Conservation (phyloP, 116 monocot genomes). For the Iris pallida region DNA sequence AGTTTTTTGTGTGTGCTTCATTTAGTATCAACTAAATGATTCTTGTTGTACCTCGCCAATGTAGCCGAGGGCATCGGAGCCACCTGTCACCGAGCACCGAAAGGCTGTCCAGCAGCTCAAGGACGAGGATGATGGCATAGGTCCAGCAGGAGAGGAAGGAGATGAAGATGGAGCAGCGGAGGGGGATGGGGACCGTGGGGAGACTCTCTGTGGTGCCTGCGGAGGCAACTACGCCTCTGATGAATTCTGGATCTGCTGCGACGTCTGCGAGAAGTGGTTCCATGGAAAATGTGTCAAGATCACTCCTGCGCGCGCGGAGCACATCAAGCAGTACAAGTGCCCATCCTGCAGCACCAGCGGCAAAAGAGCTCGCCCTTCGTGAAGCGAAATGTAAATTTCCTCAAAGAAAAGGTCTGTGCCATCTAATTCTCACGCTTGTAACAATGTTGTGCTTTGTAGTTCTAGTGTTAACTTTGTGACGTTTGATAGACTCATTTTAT, state of each 20-base stretch:
- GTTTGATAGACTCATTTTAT: too few species aligned
- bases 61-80: too few species aligned
- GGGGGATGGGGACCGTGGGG: constrained; percentile 40
- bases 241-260: constrained; percentile 63
- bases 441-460: too few species aligned
- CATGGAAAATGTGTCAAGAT: constrained; percentile 61
- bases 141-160: constrained; percentile 32
- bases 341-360: constrained; percentile 36
- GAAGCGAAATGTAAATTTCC: too few species aligned
- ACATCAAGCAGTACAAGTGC: constrained; percentile 68
- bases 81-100: too few species aligned
- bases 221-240: constrained; percentile 44
- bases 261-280: constrained; percentile 53
- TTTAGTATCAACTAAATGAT: too few species aligned
- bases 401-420: too few species aligned
- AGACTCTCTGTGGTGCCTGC: constrained; percentile 51
- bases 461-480: too few species aligned
- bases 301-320: constrained; percentile 53
- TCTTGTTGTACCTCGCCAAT: too few species aligned
- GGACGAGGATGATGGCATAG: constrained; percentile 33
- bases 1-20: too few species aligned
- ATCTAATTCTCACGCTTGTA: too few species aligned
- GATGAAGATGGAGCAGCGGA: constrained; percentile 34
- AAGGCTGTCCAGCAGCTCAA: constrained; percentile 6
- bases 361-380: constrained; percentile 8